phyloP scores from a whole-genome alignment of 805 yeast species.

The Saccharomycopsis selenospora region DNA sequence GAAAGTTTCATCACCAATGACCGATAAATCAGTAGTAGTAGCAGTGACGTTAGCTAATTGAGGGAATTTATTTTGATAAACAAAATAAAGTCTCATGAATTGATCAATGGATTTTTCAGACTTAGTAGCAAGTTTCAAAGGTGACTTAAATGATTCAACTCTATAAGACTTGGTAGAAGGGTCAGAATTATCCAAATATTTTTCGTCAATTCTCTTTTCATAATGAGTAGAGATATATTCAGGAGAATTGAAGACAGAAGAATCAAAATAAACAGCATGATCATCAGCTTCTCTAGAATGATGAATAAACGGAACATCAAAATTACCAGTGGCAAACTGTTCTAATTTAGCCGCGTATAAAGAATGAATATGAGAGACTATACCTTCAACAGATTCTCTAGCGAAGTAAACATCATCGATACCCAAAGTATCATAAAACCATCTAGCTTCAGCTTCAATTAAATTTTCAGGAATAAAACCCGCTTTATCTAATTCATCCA shows the following conservation, averaged over 20 bases:
- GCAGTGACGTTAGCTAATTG: conserved; percentile 28
- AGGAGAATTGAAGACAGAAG: conserved; percentile 45
- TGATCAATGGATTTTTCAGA: conserved; percentile 27
- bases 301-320: conserved; percentile 54
- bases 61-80: conserved; percentile 62
- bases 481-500: conserved; percentile 69
- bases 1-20: conserved; percentile 75
- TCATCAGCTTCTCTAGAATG: conserved; percentile 74
- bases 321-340: conserved; percentile 62
- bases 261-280: conserved; percentile 88
- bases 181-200: conserved; percentile 54
- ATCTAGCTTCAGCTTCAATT: conserved; percentile 77
- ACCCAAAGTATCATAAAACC: conserved; percentile 85
- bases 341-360: conserved; percentile 89
- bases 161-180: conserved; percentile 45
- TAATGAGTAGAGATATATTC: conserved; percentile 41
- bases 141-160: conserved; percentile 73
- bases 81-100: conserved; percentile 67
- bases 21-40: conserved; percentile 45
- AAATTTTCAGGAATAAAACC: conserved; percentile 87
- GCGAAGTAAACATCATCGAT: conserved; percentile 91
- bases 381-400: conserved; percentile 70
- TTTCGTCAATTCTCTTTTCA: conserved; percentile 74
- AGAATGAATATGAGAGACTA: conserved; percentile 79
- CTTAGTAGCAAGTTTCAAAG: conserved; percentile 31